A percentile compares a stretch with the other conserved stretches of the same genome.
These are phyloP conservation scores for Heterotrichella gracilis DNA, from an alignment of 352 stramenopile species.

Conservation along the genomic window DNA sequence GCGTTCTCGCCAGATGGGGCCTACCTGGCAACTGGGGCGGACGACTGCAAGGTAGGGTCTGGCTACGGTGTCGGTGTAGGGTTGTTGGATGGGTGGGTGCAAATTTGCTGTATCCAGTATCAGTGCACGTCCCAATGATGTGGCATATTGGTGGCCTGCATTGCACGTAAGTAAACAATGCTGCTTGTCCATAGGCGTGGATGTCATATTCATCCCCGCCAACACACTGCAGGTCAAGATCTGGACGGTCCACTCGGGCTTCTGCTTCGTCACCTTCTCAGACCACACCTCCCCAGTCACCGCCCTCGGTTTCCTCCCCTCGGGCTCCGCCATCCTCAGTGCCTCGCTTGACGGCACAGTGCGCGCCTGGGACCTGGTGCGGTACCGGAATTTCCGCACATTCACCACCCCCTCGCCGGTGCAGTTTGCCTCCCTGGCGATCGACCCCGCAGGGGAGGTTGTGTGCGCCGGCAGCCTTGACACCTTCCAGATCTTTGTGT, in stretches of 20 bases:
- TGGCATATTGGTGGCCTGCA: too few relatives aligned
- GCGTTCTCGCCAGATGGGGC: conserved; percentile 82
- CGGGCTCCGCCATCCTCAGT: conserved; percentile 58
- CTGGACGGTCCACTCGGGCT: conserved; percentile 80
- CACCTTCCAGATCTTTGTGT: conserved; percentile 86
- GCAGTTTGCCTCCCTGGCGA: conserved; percentile 79
- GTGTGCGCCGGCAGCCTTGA: conserved; percentile 57
- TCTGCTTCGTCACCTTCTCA: conserved; percentile 94
- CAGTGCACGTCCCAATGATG: too few relatives aligned
- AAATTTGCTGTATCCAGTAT: too few relatives aligned
- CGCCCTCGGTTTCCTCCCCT: conserved; percentile 54
- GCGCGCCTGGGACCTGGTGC: conserved; percentile 78
- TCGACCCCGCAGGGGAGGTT: conserved; percentile 40
- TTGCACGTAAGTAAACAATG: too few relatives aligned
- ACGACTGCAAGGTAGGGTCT: conserved; percentile 94
- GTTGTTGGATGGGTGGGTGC: too few relatives aligned
- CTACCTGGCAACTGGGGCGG: conserved; percentile 70
- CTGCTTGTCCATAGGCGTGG: too few relatives aligned
- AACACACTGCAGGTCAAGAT: too few relatives aligned
- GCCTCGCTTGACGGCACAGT: conserved; percentile 89
- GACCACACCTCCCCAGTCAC: conserved; percentile 82
- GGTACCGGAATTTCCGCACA: conserved; percentile 93
- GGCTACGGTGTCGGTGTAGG: too few relatives aligned
- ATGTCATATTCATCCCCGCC: too few relatives aligned
- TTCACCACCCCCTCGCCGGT: conserved; percentile 70